Percentiles rank a stretch among this genome's conserved stretches.
Conservation (phyloP, 495 filamentous ascomycete genomes). For the Hapsidospora chrysogenum region DNA sequence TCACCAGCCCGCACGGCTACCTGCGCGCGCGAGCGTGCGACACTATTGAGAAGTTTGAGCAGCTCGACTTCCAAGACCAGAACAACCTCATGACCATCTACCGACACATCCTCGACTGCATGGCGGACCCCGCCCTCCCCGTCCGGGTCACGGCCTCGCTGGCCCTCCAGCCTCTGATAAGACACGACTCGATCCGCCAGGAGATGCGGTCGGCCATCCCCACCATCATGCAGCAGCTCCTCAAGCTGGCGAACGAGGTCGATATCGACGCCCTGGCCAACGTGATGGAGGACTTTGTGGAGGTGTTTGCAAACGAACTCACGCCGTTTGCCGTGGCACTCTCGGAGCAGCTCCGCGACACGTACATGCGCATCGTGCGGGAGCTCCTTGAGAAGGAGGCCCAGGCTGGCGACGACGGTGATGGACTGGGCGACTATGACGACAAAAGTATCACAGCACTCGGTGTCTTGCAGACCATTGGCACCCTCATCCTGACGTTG, state of each 20-base stretch:
- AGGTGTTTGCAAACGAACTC: constrained; percentile 88
- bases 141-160: constrained; percentile 91
- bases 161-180: constrained; percentile 84
- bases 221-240: constrained; percentile 97
- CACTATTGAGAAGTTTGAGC: constrained; percentile 92
- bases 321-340: constrained; percentile 97
- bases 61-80: constrained; percentile 86
- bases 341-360: constrained; percentile 90
- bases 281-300: constrained; percentile 99
- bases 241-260: constrained; percentile 91
- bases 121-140: constrained; percentile 81
- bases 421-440: constrained; percentile 79
- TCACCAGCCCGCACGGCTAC: constrained; percentile 83
- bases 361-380: constrained; percentile 82
- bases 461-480: constrained; percentile 93
- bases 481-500: constrained; percentile 87
- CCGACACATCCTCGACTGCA: constrained; percentile 88
- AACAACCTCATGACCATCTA: constrained; percentile 92
- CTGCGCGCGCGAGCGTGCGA: constrained; percentile 91
- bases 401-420: constrained; percentile 57
- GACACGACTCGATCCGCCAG: constrained; percentile 81
- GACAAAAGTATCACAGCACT: constrained; percentile 97
- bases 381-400: constrained; percentile 77
- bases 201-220: constrained; percentile 97
- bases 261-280: constrained; percentile 92